Evolutionary conservation across 2,329 filamentous ascomycete genomes (phyloP), one percentile per base, ranked within the genome.

Genomic region (Thermomyces lanuginosus): DNA sequence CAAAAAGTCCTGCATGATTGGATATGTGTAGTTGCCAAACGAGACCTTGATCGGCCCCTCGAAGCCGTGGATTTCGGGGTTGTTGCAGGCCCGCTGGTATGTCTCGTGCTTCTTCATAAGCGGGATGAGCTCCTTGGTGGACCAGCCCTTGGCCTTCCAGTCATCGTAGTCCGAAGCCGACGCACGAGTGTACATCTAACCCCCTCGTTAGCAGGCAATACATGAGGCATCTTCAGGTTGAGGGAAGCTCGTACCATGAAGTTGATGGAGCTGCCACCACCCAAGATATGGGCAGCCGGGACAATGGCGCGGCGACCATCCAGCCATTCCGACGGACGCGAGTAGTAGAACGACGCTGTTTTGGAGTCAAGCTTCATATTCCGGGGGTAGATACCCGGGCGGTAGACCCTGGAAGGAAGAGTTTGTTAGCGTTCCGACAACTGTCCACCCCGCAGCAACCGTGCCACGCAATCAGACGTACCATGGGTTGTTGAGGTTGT

Each of bases 291-390:
- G 18, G 76, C 76, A 39, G 68, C 74, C 1, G 76, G 77, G n/a
- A 83, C 76, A 23, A 81, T 65, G 12, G 76, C 76, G 43, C 70
- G 69, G 23, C 76, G 65, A 9, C 76, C 76, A 38, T 65, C 67
- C 14, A 84, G 68, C 61, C 69, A 76, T 50, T 77, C 69, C 0
- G 75, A 80, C 9, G 76, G 75, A 21, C 72, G 64, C 24, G 76
- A 82, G 50, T 83, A 71, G 46, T 84, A 86, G 53, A 84, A 84
- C 0, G 76, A 76, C 17, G 79, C 77, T 16, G 76, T 81, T 62
- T 80, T 82, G 40, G 75, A 81, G 62, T 81, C 76, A 33, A 80
- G 48, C 53, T 80, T 72, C 75, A 79, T 81, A 56, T 82, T 82
- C 23, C 63, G 59, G n/a, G 76, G 77, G 52, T 76, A 82, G 48